phyloP scores from a whole-genome alignment of 176 grass and related monocot species.

The Alloteropsis semialata region DNA sequence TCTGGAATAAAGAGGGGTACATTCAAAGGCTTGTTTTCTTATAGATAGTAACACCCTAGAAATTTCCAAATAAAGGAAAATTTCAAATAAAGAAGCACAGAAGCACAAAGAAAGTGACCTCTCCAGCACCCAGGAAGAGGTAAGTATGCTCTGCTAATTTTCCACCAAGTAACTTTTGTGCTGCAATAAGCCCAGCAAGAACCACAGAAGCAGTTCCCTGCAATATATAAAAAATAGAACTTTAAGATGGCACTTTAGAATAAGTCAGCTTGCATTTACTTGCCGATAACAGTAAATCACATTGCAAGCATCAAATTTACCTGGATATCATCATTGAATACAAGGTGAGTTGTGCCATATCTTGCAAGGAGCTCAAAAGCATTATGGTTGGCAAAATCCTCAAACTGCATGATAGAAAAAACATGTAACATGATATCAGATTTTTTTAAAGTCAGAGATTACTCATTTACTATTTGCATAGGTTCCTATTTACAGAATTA shows the following conservation, averaged over 20 bases:
- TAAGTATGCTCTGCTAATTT: slow-evolving; percentile 80
- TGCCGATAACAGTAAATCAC: slow-evolving; percentile 10
- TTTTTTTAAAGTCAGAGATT: slow-evolving; percentile 4
- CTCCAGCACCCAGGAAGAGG: slow-evolving; percentile 97
- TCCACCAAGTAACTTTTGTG: slow-evolving; percentile 74
- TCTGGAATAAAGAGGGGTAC: neutral
- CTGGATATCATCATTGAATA: slow-evolving; percentile 99
- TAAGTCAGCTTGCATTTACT: slow-evolving; percentile 11
- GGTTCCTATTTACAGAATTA: slow-evolving; percentile 10
- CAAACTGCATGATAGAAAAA: slow-evolving; percentile 52
- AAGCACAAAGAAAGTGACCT: slow-evolving; percentile 43
- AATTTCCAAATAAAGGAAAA: neutral
- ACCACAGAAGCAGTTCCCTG: slow-evolving; percentile 94
- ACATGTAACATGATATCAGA: neutral
- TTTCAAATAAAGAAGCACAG: neutral
- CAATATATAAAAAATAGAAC: slow-evolving; percentile 27
- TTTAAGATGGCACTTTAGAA: neutral
- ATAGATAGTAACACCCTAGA: no score
- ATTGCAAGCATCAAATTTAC: slow-evolving; percentile 39
- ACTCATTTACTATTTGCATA: neutral
- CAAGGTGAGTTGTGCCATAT: slow-evolving; percentile 85
- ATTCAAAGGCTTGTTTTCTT: no score
- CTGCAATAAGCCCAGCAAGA: slow-evolving; percentile 83
- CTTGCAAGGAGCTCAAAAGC: slow-evolving; percentile 87
- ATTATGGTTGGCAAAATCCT: slow-evolving; percentile 99